phyloP scores from a whole-genome alignment of 208 protist species.

The Paratrypanosoma confusum region DNA sequence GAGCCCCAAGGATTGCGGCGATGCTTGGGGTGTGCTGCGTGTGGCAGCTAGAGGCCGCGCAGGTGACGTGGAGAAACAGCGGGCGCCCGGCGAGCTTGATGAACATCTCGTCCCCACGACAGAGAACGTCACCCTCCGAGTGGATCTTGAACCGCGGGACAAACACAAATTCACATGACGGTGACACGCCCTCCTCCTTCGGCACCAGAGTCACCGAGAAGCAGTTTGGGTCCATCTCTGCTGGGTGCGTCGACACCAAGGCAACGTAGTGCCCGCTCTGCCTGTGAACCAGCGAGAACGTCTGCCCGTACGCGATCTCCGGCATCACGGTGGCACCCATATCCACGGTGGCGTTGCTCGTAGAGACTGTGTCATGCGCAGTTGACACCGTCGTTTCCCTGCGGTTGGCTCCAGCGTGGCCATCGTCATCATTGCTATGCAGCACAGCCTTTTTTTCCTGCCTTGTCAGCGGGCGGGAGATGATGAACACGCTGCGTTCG shows the following conservation, averaged over 20 bases:
- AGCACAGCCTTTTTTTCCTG: too few species aligned
- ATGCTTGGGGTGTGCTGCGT: conserved; percentile 12
- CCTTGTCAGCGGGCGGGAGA: too few species aligned
- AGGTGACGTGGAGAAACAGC: conserved; percentile 60
- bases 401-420: not conserved
- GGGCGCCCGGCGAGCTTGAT: conserved; percentile 29
- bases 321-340: conserved; percentile 9
- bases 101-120: conserved; percentile 45
- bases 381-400: too few species aligned
- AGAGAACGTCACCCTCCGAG: conserved; percentile 53
- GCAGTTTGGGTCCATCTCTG: conserved; percentile 50
- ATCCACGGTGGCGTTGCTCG: too few species aligned
- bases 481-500: conserved; percentile 11
- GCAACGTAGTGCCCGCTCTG: conserved; percentile 48
- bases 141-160: conserved; percentile 69
- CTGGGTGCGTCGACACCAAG: conserved; percentile 36
- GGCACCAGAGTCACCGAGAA: conserved; percentile 42
- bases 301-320: conserved; percentile 53
- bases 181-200: conserved; percentile 18
- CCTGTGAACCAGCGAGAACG: conserved; percentile 48
- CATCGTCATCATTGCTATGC: conserved; percentile 1
- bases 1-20: conserved; percentile 8
- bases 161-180: conserved; percentile 47
- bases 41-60: too few species aligned
- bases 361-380: too few species aligned